Evolutionary conservation across 2,329 filamentous ascomycete species (phyloP).

Genomic region (Talaromyces rugulosus): DNA sequence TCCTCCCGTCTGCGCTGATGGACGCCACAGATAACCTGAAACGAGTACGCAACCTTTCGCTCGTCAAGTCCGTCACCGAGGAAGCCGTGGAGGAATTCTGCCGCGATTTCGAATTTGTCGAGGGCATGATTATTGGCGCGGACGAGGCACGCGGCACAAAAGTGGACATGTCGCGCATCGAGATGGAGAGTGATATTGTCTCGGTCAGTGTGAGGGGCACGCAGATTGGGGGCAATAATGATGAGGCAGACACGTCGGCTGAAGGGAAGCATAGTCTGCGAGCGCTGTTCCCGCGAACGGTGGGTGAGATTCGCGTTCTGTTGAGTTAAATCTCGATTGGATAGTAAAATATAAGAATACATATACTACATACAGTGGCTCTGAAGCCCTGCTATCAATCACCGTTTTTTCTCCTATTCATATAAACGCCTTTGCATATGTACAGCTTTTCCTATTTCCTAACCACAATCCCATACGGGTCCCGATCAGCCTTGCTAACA

Average conservation of each 20-base stretch:
- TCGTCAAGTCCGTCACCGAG: slow-evolving; percentile 74
- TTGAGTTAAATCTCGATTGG: slow-evolving; percentile 43
- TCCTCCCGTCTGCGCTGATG: slow-evolving; percentile 87
- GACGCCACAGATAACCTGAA: slow-evolving; percentile 82
- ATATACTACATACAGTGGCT: neutral
- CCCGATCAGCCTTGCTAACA: slow-evolving; percentile 74
- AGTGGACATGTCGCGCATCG: slow-evolving; percentile 28
- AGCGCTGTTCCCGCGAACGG: slow-evolving; percentile 60
- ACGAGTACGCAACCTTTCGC: slow-evolving; percentile 64
- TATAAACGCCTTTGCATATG: neutral
- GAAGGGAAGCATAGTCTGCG: slow-evolving; percentile 40
- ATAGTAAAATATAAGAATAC: neutral
- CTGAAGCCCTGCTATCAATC: neutral
- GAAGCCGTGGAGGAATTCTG: slow-evolving; percentile 81
- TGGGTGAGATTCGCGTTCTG: slow-evolving; percentile 60
- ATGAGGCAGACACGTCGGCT: slow-evolving; percentile 34
- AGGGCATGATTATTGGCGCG: slow-evolving; percentile 56
- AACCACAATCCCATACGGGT: slow-evolving; percentile 78
- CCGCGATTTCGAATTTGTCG: slow-evolving; percentile 71
- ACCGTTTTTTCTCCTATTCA: neutral
- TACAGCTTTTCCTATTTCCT: neutral
- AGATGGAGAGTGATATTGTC: slow-evolving; percentile 20
- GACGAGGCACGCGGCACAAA: slow-evolving; percentile 47
- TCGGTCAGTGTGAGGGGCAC: slow-evolving; percentile 15
- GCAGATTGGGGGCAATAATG: slow-evolving; percentile 15